Evolutionary conservation across 2,329 filamentous ascomycete genomes (phyloP), one percentile per base, ranked within the genome.

Genomic region (Hypoxylon sp.): DNA sequence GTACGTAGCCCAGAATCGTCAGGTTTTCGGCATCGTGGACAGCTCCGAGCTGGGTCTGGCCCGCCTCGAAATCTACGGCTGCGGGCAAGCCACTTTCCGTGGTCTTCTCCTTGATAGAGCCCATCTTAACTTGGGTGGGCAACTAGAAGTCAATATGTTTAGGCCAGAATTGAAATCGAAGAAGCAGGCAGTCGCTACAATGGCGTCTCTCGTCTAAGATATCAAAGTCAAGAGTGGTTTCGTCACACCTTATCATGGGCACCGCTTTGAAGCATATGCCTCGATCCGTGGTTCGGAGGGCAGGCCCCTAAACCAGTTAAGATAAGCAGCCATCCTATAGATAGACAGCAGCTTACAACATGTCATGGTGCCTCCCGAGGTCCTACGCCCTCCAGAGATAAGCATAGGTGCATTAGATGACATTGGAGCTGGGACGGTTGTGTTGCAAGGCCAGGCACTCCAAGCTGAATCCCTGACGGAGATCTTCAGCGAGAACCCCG

Each of bases 1-100:
- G 78, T 54, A 78, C 81, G 72, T 88, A 88, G 23, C 85, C 83
- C 18, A 87, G 74, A 15, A 70, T 54, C 17, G 67, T 72, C 45
- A 77, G 64, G 46, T 69, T 67, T 17, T 74, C 68, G 8, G 68
- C 62, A 54, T 74, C 73, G 11, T 67, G 46, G 17, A 63, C 58
- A 4, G 60, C 62, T 7, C 63, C 60, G 47, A 67, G 58, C 11
- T 67, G 62, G 5, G 58, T 53, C 13, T 60, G 52, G 13, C 60
- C 64, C 2, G 55, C 18, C 41, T 63, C 62, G 20, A 55, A 58
- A 24, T 63, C 62, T 4, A 33, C 45, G 10, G 45, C 15, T 13
- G 40, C 13, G 3, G 53, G 26, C 43, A 40, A 35, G 9, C 35
- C 43, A 20, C 40, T 35, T 10, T 49, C 17, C 7, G 48, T 20